Conservation (phyloP, 345 rosid species). For the Arabidopsis arenosa region DNA sequence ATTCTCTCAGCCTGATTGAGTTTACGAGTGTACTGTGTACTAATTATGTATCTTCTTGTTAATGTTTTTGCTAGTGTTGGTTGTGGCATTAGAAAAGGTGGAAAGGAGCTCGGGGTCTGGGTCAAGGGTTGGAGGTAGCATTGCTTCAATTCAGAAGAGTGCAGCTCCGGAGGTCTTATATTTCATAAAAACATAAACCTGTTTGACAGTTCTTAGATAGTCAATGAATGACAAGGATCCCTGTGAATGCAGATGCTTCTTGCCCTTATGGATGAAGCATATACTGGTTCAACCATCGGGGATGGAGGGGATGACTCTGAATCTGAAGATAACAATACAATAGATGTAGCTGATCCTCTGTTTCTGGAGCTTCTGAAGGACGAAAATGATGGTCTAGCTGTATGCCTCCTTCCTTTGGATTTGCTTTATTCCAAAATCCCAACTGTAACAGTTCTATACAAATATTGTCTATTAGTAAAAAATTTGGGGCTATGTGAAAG, state of each 20-base stretch:
- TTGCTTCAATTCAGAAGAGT: slow-evolving; percentile 94
- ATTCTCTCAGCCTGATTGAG: slow-evolving; percentile 7
- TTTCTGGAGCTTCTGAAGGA: slow-evolving; percentile 98
- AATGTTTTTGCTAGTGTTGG: slow-evolving; percentile 63
- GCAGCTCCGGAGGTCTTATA: slow-evolving; percentile 87
- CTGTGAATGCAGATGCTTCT: slow-evolving; percentile 77
- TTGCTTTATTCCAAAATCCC: background rate
- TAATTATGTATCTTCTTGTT: slow-evolving; percentile 23
- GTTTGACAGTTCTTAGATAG: slow-evolving; percentile 23
- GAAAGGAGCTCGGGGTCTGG: slow-evolving; percentile 77
- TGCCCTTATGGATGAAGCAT: slow-evolving; percentile 99
- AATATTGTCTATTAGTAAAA: background rate
- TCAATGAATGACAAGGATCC: slow-evolving; percentile 22
- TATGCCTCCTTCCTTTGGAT: slow-evolving; percentile 47
- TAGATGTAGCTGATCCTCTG: slow-evolving; percentile 84
- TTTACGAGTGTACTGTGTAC: slow-evolving; percentile 12
- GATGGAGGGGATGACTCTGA: slow-evolving; percentile 91
- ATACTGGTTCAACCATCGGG: slow-evolving; percentile 93
- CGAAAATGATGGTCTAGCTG: slow-evolving; percentile 97
- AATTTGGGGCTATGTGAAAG: background rate
- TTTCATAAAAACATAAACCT: slow-evolving; percentile 18
- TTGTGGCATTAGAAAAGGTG: slow-evolving; percentile 88
- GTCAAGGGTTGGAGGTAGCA: slow-evolving; percentile 85
- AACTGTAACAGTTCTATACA: slow-evolving; percentile 1
- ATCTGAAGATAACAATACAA: slow-evolving; percentile 82